These are phyloP conservation scores for Aspergillus avenaceus DNA, from an alignment of 495 filamentous ascomycete genomes.

Conservation along the genomic window DNA sequence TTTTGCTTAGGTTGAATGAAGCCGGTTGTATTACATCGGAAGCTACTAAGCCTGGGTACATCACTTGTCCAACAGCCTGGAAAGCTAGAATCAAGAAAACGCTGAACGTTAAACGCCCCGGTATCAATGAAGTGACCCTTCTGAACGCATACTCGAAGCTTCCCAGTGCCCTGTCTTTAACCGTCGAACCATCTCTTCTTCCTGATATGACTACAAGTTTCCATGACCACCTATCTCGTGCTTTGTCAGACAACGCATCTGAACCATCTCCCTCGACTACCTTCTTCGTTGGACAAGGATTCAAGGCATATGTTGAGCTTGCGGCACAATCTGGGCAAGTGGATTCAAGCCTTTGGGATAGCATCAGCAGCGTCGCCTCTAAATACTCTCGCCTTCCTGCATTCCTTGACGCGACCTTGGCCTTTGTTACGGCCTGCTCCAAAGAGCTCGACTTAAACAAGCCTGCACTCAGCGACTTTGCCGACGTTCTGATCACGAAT, in stretches of 20 bases:
- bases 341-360: slow-evolving; percentile 50
- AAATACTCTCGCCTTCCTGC: slow-evolving; percentile 56
- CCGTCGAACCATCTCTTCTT: slow-evolving; percentile 27
- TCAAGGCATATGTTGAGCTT: slow-evolving; percentile 44
- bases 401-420: slow-evolving; percentile 63
- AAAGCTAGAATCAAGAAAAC: slow-evolving; percentile 64
- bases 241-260: slow-evolving; percentile 15
- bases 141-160: slow-evolving; percentile 40
- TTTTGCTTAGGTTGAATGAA: slow-evolving; percentile 64
- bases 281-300: slow-evolving; percentile 42
- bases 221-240: slow-evolving; percentile 28
- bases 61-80: slow-evolving; percentile 62
- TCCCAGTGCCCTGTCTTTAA: slow-evolving; percentile 33
- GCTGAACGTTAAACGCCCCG: slow-evolving; percentile 44
- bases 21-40: slow-evolving; percentile 44
- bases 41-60: slow-evolving; percentile 48
- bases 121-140: slow-evolving; percentile 23
- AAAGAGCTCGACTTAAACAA: slow-evolving; percentile 38
- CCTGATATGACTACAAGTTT: slow-evolving; percentile 31
- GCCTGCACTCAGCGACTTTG: slow-evolving; percentile 49
- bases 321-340: slow-evolving; percentile 27
- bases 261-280: slow-evolving; percentile 10
- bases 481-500: slow-evolving; percentile 61
- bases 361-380: slow-evolving; percentile 57
- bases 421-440: slow-evolving; percentile 51